Conservation (phyloP, 768 basidiomycete species). For the Amanita molliuscula region DNA sequence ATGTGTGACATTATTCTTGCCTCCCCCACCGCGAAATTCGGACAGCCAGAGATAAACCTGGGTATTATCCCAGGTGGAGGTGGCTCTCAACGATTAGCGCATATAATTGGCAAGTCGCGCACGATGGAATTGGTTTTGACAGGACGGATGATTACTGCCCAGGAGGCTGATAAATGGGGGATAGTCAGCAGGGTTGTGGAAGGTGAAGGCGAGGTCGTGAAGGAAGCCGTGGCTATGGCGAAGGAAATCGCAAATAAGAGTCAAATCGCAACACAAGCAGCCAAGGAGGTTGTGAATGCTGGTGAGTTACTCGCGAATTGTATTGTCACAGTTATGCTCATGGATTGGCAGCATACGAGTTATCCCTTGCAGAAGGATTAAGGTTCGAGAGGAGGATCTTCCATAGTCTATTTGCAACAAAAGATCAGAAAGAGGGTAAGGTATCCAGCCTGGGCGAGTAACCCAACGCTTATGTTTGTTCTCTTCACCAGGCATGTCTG, state of each 20-base stretch:
- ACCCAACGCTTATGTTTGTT: constrained; percentile 7
- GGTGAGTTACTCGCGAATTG: constrained; percentile 29
- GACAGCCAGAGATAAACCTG: constrained; percentile 93
- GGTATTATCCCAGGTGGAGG: constrained; percentile 94
- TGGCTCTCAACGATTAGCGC: constrained; percentile 85
- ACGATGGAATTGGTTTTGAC: constrained; percentile 94
- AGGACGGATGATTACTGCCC: constrained; percentile 69
- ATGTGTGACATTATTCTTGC: constrained; percentile 95
- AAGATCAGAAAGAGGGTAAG: constrained; percentile 92
- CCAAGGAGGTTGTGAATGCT: constrained; percentile 90
- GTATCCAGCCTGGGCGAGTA: constrained; percentile 6
- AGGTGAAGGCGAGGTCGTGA: constrained; percentile 70
- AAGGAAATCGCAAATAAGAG: constrained; percentile 75
- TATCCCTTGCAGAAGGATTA: constrained; percentile 73
- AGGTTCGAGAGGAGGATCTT: constrained; percentile 84
- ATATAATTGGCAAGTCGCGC: constrained; percentile 81
- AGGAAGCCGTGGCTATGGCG: constrained; percentile 78
- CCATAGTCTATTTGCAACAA: constrained; percentile 86
- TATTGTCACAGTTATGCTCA: neutral
- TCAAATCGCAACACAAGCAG: constrained; percentile 72
- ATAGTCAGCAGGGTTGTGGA: constrained; percentile 78
- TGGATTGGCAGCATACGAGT: constrained; percentile 56
- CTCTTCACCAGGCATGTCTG: constrained; percentile 66
- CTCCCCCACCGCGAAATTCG: constrained; percentile 84
- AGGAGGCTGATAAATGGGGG: constrained; percentile 83